Percentiles rank a stretch among this genome's conserved stretches.
Conservation (phyloP, 2,329 filamentous ascomycete genomes). For the Dryadomyces sulphureus region DNA sequence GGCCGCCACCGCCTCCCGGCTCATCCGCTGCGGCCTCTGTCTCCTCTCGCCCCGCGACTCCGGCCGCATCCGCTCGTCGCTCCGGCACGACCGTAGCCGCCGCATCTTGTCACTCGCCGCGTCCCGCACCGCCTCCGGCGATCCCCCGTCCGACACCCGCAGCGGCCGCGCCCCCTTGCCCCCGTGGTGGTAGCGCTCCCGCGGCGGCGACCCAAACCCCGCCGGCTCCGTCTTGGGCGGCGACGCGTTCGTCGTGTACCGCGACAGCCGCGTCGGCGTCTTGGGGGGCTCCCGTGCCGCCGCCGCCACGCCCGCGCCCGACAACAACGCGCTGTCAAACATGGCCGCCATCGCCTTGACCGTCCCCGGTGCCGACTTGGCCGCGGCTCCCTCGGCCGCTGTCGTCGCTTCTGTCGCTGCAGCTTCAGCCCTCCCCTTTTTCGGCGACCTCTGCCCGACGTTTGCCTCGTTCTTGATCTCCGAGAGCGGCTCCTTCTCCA, state of each 20-base stretch:
- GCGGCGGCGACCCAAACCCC: not conserved
- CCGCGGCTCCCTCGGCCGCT: slow-evolving; percentile 12
- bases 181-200: too few species aligned
- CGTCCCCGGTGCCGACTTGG: slow-evolving; percentile 8
- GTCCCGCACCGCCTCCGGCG: not conserved
- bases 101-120: not conserved
- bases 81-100: not conserved
- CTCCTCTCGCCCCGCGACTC: too few species aligned
- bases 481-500: slow-evolving; percentile 2
- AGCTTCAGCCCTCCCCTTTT: not conserved
- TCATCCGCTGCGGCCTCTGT: too few species aligned
- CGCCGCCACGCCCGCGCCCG: not conserved
- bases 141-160: not conserved
- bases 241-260: slow-evolving; percentile 9
- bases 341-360: slow-evolving; percentile 37
- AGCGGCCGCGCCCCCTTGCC: not conserved
- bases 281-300: slow-evolving; percentile 2
- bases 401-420: not conserved
- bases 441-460: not conserved
- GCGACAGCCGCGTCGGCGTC: slow-evolving; percentile 12
- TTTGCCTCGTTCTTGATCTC: slow-evolving; percentile 8
- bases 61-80: not conserved
- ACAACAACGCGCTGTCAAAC: slow-evolving; percentile 29
- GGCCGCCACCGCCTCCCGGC: not conserved
- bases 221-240: not conserved